A percentile compares a stretch with the other conserved stretches of the same genome.
Conservation (phyloP, 768 basidiomycete species). For the Dacryopinax spathularia region DNA sequence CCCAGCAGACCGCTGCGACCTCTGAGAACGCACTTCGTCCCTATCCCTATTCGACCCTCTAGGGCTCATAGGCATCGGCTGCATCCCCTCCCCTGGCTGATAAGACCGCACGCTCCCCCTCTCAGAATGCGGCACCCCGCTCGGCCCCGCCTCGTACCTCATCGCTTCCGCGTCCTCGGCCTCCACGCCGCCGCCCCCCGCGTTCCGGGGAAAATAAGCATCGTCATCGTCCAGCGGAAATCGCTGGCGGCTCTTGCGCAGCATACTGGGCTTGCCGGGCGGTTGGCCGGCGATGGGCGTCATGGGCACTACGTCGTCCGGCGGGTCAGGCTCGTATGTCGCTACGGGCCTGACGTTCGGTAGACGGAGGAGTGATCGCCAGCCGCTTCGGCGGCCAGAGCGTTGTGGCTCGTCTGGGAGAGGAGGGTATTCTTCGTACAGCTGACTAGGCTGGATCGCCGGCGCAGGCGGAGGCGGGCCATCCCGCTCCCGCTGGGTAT, state of each 20-base stretch:
- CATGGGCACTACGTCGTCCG: slow-evolving; percentile 1
- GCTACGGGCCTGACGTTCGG: neutral
- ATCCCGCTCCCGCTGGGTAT: neutral
- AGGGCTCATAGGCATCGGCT: neutral
- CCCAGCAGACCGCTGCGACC: neutral
- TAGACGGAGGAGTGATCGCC: neutral
- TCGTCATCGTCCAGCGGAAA: neutral
- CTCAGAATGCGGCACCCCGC: neutral
- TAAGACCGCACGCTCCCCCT: neutral
- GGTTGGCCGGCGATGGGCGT: neutral
- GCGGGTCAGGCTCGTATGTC: neutral
- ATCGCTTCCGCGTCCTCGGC: neutral
- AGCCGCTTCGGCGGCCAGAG: neutral
- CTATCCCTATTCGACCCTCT: neutral
- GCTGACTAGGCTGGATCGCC: neutral
- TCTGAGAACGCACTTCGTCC: no score
- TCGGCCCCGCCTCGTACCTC: neutral
- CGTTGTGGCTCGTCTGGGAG: neutral
- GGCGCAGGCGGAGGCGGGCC: neutral
- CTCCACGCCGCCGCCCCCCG: neutral
- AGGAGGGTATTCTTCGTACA: no score
- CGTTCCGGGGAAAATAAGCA: neutral
- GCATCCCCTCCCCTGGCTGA: no score
- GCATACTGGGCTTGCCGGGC: neutral
- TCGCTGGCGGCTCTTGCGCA: neutral